Percentiles rank a stretch among this genome's conserved stretches.
Evolutionary conservation across 257 asterid species (phyloP).

Genomic region (Penstemon barbatus): DNA sequence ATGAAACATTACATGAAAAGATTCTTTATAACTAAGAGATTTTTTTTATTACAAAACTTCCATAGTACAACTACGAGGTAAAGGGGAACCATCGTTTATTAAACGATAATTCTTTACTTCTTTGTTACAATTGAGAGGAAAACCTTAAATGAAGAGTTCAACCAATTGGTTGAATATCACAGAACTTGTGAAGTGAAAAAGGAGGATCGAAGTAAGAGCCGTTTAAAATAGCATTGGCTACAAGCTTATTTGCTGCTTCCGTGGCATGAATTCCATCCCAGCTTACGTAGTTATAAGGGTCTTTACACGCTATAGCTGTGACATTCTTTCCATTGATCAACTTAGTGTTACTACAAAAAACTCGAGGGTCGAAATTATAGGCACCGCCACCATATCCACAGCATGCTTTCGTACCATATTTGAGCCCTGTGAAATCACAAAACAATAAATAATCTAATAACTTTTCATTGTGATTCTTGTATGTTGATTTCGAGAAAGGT

Average conservation of each 20-base stretch:
- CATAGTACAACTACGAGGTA: neutral
- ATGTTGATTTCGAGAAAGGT: neutral
- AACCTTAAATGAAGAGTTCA: slow-evolving; percentile 5
- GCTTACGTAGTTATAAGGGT: slow-evolving; percentile 66
- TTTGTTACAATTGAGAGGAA: neutral
- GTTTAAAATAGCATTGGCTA: slow-evolving; percentile 39
- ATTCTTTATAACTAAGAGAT: too few species aligned
- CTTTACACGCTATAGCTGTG: slow-evolving; percentile 56
- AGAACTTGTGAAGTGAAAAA: slow-evolving; percentile 33
- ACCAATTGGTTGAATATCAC: slow-evolving; percentile 29
- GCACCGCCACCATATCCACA: slow-evolving; percentile 80
- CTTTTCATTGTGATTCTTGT: neutral
- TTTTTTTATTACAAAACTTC: too few species aligned
- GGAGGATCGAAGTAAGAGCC: slow-evolving; percentile 42
- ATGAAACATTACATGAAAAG: too few species aligned
- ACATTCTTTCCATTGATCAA: slow-evolving; percentile 41
- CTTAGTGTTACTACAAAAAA: slow-evolving; percentile 53
- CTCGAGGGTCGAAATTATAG: slow-evolving; percentile 50
- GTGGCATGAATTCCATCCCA: slow-evolving; percentile 86
- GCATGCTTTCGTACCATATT: slow-evolving; percentile 71
- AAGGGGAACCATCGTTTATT: neutral
- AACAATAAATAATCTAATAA: neutral
- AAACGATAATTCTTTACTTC: slow-evolving; percentile 1
- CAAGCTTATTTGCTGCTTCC: slow-evolving; percentile 76
- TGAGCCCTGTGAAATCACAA: slow-evolving; percentile 45